phyloP scores from a whole-genome alignment of 1,284 basidiomycete genomes.

The Leccinum pallidistipes region DNA sequence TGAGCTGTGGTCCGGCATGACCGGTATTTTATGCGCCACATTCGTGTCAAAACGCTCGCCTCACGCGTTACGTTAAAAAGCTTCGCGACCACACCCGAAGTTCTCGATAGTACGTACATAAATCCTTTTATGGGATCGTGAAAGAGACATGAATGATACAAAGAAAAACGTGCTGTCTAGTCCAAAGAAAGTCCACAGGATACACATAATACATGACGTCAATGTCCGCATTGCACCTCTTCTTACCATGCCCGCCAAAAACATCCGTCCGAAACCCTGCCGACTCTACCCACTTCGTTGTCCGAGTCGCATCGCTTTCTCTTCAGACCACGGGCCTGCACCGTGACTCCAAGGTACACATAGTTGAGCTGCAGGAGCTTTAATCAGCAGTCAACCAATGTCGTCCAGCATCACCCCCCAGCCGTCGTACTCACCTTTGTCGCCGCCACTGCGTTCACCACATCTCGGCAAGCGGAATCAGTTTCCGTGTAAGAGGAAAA shows the following conservation, averaged over 20 bases:
- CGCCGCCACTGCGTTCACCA: neutral
- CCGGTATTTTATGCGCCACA: no score
- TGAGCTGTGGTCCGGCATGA: neutral
- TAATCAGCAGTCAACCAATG: neutral
- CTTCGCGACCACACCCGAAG: no score
- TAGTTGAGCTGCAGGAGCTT: slow-evolving; percentile 6
- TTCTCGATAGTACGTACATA: neutral
- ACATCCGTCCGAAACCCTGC: neutral
- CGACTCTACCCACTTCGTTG: neutral
- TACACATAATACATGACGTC: neutral
- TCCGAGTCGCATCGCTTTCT: slow-evolving; percentile 16
- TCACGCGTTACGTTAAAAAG: no score
- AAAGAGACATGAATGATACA: neutral
- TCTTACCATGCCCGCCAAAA: neutral
- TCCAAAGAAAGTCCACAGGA: slow-evolving; percentile 2
- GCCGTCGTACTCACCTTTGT: slow-evolving; percentile 7
- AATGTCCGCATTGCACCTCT: neutral
- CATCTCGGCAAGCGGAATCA: neutral
- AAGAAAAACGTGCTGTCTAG: neutral
- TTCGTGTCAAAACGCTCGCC: neutral
- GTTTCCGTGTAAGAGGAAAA: slow-evolving; percentile 3
- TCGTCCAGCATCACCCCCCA: neutral
- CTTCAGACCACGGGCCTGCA: slow-evolving; percentile 13
- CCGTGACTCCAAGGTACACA: slow-evolving; percentile 12
- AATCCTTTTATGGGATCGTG: neutral